Evolutionary conservation across 495 filamentous ascomycete species (phyloP).

Genomic region (Astrothelium subdiscretum): DNA sequence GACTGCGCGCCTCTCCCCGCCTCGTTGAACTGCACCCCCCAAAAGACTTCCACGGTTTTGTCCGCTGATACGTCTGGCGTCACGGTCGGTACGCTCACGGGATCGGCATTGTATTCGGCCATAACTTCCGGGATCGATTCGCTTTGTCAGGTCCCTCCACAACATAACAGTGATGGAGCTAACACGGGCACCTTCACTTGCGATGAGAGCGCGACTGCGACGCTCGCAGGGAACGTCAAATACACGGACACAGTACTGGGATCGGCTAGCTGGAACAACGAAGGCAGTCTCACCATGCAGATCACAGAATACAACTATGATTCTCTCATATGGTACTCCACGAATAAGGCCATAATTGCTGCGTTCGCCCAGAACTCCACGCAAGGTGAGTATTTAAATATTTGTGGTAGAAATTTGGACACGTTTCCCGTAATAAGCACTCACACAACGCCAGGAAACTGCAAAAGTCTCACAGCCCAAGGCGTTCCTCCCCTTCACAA

Average conservation of each 20-base stretch:
- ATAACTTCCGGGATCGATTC: background rate
- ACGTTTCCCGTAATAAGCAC: background rate
- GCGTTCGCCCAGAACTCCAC: background rate
- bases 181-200: background rate
- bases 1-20: background rate
- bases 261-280: background rate
- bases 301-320: background rate
- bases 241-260: background rate
- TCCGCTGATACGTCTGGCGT: background rate
- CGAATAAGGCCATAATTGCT: background rate
- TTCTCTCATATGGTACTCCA: background rate
- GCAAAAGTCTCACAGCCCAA: background rate
- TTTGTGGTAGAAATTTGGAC: background rate
- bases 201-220: background rate
- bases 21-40: background rate
- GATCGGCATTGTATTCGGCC: background rate
- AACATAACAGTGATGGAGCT: background rate
- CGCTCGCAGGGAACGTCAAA: background rate
- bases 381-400: background rate
- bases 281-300: background rate
- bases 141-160: background rate
- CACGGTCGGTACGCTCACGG: background rate
- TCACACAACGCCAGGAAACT: background rate
- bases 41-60: background rate
- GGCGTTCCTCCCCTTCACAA: background rate